Conservation (phyloP, 2,329 filamentous ascomycete species). For the Fusarium xylarioides region DNA sequence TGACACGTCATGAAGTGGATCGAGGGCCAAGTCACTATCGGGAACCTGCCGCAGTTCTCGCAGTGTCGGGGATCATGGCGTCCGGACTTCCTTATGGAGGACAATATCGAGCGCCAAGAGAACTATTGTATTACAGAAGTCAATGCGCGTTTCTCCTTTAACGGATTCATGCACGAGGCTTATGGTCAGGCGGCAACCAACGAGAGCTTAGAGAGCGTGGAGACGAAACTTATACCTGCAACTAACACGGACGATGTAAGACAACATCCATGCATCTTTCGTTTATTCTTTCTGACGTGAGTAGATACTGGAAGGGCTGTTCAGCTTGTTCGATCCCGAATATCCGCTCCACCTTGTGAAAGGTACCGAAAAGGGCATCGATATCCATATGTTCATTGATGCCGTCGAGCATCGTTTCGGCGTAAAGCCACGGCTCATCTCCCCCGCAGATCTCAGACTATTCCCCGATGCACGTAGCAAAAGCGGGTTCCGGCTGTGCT, state of each 20-base stretch:
- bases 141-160: slow-evolving; percentile 54
- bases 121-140: slow-evolving; percentile 51
- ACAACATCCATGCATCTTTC: background rate
- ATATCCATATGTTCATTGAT: slow-evolving; percentile 52
- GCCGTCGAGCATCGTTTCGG: slow-evolving; percentile 42
- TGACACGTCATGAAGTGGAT: slow-evolving; percentile 40
- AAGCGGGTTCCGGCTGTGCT: slow-evolving; percentile 45
- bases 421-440: slow-evolving; percentile 47
- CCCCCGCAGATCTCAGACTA: slow-evolving; percentile 47
- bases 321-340: slow-evolving; percentile 43
- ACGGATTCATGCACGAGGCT: slow-evolving; percentile 46
- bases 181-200: slow-evolving; percentile 46
- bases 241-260: slow-evolving; percentile 40
- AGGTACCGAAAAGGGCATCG: slow-evolving; percentile 49
- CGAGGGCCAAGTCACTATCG: slow-evolving; percentile 39
- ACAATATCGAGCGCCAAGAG: slow-evolving; percentile 28
- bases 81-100: slow-evolving; percentile 52
- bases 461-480: slow-evolving; percentile 38
- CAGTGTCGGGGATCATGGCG: slow-evolving; percentile 48
- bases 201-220: background rate
- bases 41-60: slow-evolving; percentile 36
- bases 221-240: slow-evolving; percentile 34
- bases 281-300: background rate
- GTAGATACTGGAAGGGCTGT: slow-evolving; percentile 39
- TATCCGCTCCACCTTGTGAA: slow-evolving; percentile 51